Base-by-base conservation (phyloP, 2,329 filamentous ascomycete species). In the Colletotrichum chlorophyti region DNA sequence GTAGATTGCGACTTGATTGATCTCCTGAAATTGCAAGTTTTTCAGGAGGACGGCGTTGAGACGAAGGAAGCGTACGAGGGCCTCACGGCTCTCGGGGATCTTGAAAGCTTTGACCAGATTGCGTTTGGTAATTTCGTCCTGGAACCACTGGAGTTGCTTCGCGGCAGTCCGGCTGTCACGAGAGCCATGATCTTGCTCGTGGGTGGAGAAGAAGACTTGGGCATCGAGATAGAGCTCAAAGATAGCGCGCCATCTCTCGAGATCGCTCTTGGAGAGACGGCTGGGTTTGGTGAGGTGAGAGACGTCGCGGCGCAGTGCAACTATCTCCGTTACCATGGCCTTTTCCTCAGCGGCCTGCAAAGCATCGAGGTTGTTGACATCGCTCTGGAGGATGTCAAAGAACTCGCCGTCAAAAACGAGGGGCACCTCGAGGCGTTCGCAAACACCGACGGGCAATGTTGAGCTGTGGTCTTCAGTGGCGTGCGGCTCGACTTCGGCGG, bases 191-290 rank as follows among this genome's bases (percentile, higher is more conserved):
- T 91, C 87, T 27, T 76, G 74, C 70, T 96, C 91, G 26, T 85
- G 84, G 0, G 88, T 90, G 1, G 90, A 91, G 70, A 95, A 95
- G 75, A 96, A 96, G 26, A 96, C 81, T 52, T 89, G 84, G 7
- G 89, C 88, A 53, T 95, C 88, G 11, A 93, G 75, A 67, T 96
- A 96, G 0, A 94, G 75, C 59, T 92, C 87, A 66, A 96, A 94
- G 62, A 96, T 87, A 63, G 89, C 83, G 45, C 92, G 85, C 92
- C 92, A 96, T 32, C 82, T 83, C 50, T 87, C 84, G 21, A 96
- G 75, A 68, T 95, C 90, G 40, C 81, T 87, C 61, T 83, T 85
- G 41, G 83, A 81, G 17, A 85, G 83, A 51, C 77, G 80, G 21
- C 83, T 83, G 3, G 90, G 90, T 58, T 85, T 84, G 0, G 89